Base-by-base conservation (phyloP, 129 eudicot species). In the Helianthus tuberosus region DNA sequence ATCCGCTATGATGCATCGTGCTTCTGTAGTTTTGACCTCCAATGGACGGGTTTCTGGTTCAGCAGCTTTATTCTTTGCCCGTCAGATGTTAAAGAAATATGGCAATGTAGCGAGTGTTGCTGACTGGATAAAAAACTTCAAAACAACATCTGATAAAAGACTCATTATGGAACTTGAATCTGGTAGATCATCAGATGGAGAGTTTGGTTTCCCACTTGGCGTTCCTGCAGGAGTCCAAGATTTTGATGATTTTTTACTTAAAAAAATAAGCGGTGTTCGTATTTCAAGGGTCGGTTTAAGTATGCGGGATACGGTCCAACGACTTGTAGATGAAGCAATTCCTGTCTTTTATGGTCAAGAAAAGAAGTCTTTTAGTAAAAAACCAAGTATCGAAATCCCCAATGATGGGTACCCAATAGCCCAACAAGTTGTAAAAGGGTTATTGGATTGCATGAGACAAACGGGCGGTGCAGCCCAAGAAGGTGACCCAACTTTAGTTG, bases 391-490 rank as follows among this genome's bases (percentile, higher is more conserved):
- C 16, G 97, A 93, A 73, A 90, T 86, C 72, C 63, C 80, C 55
- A 97, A 91, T 61, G 96, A 91, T 55, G 88, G 89, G 71, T 75
- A 78, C 72, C 91, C 80, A 15, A 80, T 82, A 53, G 92, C 96
- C 54, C 94, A 88, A 35, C 87, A 95, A 68, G 89, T 87, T 5
- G 91, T 91, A 13, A 77, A 73, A 52, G 94, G 96, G 64, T 68
- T 95, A 27, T 85, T 91, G 85, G 99, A 95, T 43, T 95, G 94
- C 85, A 95, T 95, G 80, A 85, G 96, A 71, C 99, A 91, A 78
- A 95, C 99, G 5, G 99, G 99, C 17, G 99, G 99, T 41, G 99
- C 99, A 36, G 99, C 99, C 51, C 99, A 95, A 83, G 99, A 95
- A 89, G 99, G 99, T 1, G 99, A 95, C 82, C 99, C 99, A 60